These are phyloP conservation scores for Buxus sempervirens DNA, from an alignment of 164 flowering plant genomes.

Conservation along the genomic window DNA sequence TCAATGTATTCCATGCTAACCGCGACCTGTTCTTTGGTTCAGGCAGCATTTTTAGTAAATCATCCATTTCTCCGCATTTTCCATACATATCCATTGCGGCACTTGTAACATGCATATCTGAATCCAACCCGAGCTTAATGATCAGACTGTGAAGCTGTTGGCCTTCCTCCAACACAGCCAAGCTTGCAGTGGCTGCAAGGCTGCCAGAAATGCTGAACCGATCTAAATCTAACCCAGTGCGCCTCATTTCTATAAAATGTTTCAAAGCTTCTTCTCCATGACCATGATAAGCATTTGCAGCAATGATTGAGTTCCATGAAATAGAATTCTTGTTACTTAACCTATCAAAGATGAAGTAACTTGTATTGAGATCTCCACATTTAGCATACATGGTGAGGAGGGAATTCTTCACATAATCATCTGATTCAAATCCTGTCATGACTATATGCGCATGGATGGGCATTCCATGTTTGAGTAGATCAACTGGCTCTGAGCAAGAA, in stretches of 20 bases:
- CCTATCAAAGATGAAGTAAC: slow-evolving; percentile 43
- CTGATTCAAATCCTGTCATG: slow-evolving; percentile 46
- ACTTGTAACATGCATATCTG: slow-evolving; percentile 47
- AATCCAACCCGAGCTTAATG: slow-evolving; percentile 55
- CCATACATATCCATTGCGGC: slow-evolving; percentile 85
- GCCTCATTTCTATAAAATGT: slow-evolving; percentile 47
- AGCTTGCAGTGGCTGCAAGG: slow-evolving; percentile 57
- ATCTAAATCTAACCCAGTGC: slow-evolving; percentile 47
- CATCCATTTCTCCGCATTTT: slow-evolving; percentile 67
- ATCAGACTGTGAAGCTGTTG: slow-evolving; percentile 57
- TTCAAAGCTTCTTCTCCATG: slow-evolving; percentile 58
- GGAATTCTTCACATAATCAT: slow-evolving; percentile 63
- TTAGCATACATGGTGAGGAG: slow-evolving; percentile 82
- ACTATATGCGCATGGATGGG: slow-evolving; percentile 61
- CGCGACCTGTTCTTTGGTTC: slow-evolving; percentile 36
- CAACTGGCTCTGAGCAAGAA: slow-evolving; percentile 37
- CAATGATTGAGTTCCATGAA: slow-evolving; percentile 74
- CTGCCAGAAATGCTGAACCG: slow-evolving; percentile 67
- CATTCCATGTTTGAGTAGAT: slow-evolving; percentile 45
- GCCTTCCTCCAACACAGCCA: slow-evolving; percentile 68
- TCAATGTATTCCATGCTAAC: slow-evolving; percentile 68
- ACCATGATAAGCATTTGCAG: slow-evolving; percentile 73
- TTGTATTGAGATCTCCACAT: slow-evolving; percentile 61
- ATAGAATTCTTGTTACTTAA: slow-evolving; percentile 32
- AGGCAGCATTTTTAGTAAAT: slow-evolving; percentile 50